These are phyloP conservation scores for Phytophthora chlamydospora DNA, from an alignment of 352 stramenopile species.

Conservation along the genomic window DNA sequence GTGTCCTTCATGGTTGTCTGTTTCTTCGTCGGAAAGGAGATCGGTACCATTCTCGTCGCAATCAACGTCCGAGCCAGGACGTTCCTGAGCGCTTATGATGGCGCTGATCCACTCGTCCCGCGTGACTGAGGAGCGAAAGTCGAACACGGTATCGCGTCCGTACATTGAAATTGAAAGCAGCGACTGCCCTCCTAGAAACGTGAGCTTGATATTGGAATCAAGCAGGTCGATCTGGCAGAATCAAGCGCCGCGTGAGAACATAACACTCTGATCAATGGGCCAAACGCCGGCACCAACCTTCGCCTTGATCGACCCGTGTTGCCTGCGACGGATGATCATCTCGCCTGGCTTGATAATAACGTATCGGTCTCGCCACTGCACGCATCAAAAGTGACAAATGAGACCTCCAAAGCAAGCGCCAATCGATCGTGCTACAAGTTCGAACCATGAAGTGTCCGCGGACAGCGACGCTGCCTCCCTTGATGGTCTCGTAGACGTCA, in stretches of 20 bases:
- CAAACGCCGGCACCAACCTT: constrained; percentile 41
- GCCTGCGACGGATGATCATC: constrained; percentile 53
- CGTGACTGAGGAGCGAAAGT: constrained; percentile 51
- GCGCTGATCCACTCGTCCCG: constrained; percentile 71
- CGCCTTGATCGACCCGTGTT: constrained; percentile 56
- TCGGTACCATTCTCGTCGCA: constrained; percentile 49
- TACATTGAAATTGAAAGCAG: constrained; percentile 58
- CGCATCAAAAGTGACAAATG: constrained; percentile 2
- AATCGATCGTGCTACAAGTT: neutral
- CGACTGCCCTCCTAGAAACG: constrained; percentile 67
- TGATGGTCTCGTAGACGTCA: constrained; percentile 39
- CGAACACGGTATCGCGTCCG: constrained; percentile 50
- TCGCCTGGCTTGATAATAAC: constrained; percentile 57
- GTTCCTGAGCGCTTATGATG: constrained; percentile 59
- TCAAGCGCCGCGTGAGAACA: neutral
- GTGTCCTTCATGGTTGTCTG: constrained; percentile 23
- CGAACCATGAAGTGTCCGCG: constrained; percentile 72
- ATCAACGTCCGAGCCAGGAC: constrained; percentile 33
- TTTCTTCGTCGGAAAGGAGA: constrained; percentile 52
- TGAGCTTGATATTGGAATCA: constrained; percentile 55
- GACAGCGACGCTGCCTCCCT: constrained; percentile 65
- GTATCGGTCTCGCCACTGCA: constrained; percentile 73
- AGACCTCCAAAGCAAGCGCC: neutral
- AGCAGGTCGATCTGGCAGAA: constrained; percentile 60
- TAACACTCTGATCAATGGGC: too few species aligned